A percentile compares a stretch with the other conserved stretches of the same genome.
Evolutionary conservation across 2,329 filamentous ascomycete genomes (phyloP).

Genomic region (Didymella glomerata): DNA sequence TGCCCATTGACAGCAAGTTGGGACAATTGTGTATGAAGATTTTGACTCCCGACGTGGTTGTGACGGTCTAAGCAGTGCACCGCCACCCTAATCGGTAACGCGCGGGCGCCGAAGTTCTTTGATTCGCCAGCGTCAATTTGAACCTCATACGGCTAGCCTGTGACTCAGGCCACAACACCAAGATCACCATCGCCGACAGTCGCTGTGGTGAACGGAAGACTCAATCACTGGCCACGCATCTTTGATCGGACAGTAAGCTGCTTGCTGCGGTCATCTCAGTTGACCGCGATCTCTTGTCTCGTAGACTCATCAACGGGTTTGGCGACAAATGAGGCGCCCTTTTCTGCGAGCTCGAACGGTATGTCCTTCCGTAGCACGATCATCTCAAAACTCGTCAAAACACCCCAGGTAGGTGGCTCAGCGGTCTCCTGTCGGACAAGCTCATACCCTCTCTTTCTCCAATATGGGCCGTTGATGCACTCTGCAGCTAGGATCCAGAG

Average conservation of each 20-base stretch:
- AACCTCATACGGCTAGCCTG: not conserved
- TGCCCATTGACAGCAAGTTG: not conserved
- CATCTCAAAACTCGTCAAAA: conserved; percentile 35
- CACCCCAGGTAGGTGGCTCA: conserved; percentile 31
- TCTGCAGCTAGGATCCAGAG: conserved; percentile 40
- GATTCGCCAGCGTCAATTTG: not conserved
- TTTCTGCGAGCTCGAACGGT: not conserved
- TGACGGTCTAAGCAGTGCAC: not conserved
- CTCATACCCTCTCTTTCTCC: conserved; percentile 36
- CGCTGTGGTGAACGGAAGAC: not conserved
- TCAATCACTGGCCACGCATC: not conserved
- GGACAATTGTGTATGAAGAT: not conserved
- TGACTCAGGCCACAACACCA: not conserved
- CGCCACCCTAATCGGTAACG: not conserved
- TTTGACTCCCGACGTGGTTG: not conserved
- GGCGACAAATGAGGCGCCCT: no score
- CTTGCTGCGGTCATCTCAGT: not conserved
- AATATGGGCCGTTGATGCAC: conserved; percentile 38
- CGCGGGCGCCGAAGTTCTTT: not conserved
- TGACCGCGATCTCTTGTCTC: not conserved
- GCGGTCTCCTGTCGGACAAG: conserved; percentile 26
- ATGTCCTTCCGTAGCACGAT: conserved; percentile 33
- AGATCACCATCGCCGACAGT: not conserved
- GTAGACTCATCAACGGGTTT: not conserved
- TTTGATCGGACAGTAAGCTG: not conserved